A percentile compares a stretch with the other conserved stretches of the same genome.
These are phyloP conservation scores for Saturnispora zaruensis DNA, from an alignment of 805 yeast species.

Conservation along the genomic window DNA sequence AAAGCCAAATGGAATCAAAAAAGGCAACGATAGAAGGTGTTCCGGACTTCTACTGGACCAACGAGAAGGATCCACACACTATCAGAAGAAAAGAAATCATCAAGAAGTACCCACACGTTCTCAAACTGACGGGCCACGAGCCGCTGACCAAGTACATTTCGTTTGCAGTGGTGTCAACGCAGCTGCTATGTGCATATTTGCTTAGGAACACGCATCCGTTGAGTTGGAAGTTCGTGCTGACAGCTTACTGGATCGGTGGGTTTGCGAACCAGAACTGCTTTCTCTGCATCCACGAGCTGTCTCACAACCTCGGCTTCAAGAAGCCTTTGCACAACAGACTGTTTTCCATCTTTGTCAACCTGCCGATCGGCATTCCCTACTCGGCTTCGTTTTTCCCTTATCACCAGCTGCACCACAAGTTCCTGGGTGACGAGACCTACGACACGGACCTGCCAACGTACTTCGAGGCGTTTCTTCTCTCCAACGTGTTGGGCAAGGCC, in stretches of 20 bases:
- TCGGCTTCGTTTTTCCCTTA: conserved; percentile 85
- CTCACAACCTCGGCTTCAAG: conserved; percentile 78
- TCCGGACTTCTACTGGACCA: conserved; percentile 74
- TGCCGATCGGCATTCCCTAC: conserved; percentile 87
- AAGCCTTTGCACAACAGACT: conserved; percentile 69
- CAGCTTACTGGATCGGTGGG: conserved; percentile 78
- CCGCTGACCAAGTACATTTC: conserved; percentile 77
- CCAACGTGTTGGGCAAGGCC: conserved; percentile 77
- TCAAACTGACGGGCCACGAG: conserved; percentile 77
- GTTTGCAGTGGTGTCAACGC: conserved; percentile 55
- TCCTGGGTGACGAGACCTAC: conserved; percentile 70
- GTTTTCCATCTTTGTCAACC: conserved; percentile 66
- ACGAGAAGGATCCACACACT: conserved; percentile 73
- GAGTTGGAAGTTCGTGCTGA: conserved; percentile 43
- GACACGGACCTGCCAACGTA: conserved; percentile 86
- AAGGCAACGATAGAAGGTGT: conserved; percentile 11
- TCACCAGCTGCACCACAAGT: conserved; percentile 87
- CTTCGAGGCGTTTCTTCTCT: conserved; percentile 64
- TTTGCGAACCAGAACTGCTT: conserved; percentile 78
- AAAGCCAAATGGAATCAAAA: not conserved
- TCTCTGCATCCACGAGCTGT: conserved; percentile 80
- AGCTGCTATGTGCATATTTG: conserved; percentile 53
- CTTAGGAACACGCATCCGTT: conserved; percentile 48
- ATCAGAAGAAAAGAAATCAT: conserved; percentile 64
- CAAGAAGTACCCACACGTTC: conserved; percentile 68